phyloP scores from a whole-genome alignment of 148 eudicot genomes.

The Amaranthus cruentus region DNA sequence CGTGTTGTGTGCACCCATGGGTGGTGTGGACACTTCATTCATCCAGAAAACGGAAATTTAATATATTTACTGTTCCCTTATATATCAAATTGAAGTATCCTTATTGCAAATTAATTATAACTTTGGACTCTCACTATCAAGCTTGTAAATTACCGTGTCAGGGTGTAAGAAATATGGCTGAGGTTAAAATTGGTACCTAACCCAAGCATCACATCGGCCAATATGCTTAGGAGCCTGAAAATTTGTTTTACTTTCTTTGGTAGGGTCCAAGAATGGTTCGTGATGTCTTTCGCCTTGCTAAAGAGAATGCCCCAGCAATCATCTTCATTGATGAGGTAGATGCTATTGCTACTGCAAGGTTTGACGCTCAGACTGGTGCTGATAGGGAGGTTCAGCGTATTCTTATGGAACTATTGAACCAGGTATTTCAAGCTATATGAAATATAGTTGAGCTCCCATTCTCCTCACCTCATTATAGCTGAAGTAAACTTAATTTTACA shows the following conservation, averaged over 20 bases:
- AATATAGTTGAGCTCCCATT: too few species aligned
- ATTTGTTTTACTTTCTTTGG: not conserved
- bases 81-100: not conserved
- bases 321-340: constrained; percentile 95
- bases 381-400: constrained; percentile 98
- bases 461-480: too few species aligned
- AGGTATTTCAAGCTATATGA: constrained; percentile 39
- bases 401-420: constrained; percentile 90
- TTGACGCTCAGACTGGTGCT: constrained; percentile 99
- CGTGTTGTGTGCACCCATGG: not conserved
- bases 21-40: not conserved
- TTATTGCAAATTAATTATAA: not conserved
- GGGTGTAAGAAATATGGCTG: not conserved
- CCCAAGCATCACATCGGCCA: too few species aligned
- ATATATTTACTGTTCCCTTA: not conserved
- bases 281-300: constrained; percentile 97
- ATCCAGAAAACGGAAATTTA: not conserved
- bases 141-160: not conserved
- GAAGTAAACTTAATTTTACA: too few species aligned
- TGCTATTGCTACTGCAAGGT: constrained; percentile 93
- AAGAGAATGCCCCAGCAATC: constrained; percentile 95
- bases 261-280: constrained; percentile 97
- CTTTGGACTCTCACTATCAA: not conserved
- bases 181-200: not conserved
- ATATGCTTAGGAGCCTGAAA: not conserved